Evolutionary conservation across 768 basidiomycete genomes (phyloP).

Genomic region (Scleroderma bovista): DNA sequence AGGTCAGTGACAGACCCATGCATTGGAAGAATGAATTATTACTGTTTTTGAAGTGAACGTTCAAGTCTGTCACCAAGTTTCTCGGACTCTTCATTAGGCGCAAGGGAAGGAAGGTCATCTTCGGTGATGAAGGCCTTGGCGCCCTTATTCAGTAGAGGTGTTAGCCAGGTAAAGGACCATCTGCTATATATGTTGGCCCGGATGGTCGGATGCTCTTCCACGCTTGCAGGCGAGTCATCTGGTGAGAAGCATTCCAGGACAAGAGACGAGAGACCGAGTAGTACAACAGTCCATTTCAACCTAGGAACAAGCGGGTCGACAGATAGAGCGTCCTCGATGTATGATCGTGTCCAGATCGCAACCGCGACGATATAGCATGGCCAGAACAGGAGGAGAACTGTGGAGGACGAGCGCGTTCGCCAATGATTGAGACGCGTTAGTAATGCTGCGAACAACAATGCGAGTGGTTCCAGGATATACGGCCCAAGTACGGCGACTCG

Average conservation of each 20-base stretch:
- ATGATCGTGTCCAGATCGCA: conserved; percentile 58
- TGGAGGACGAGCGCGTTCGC: conserved; percentile 63
- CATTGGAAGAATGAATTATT: conserved; percentile 17
- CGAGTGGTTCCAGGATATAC: conserved; percentile 54
- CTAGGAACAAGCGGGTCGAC: conserved; percentile 33
- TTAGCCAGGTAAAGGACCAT: conserved; percentile 87
- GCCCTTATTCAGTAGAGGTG: conserved; percentile 69
- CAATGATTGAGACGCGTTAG: conserved; percentile 68
- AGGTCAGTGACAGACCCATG: background rate
- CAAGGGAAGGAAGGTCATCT: conserved; percentile 75
- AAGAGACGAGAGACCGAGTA: conserved; percentile 51
- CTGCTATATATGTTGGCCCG: conserved; percentile 79
- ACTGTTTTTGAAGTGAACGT: conserved; percentile 60
- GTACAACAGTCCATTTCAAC: conserved; percentile 39
- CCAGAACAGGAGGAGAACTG: conserved; percentile 78
- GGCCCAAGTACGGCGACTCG: conserved; percentile 42
- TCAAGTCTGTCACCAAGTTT: conserved; percentile 61
- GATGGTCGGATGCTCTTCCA: conserved; percentile 60
- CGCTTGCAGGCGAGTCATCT: conserved; percentile 39
- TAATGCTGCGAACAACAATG: conserved; percentile 41
- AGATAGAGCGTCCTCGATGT: conserved; percentile 27
- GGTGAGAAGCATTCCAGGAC: conserved; percentile 67
- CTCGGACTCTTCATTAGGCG: conserved; percentile 61
- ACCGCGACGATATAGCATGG: conserved; percentile 52
- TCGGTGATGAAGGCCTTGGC: conserved; percentile 66